Conservation (phyloP, 2,329 filamentous ascomycete genomes). For the Fusarium beomiforme region DNA sequence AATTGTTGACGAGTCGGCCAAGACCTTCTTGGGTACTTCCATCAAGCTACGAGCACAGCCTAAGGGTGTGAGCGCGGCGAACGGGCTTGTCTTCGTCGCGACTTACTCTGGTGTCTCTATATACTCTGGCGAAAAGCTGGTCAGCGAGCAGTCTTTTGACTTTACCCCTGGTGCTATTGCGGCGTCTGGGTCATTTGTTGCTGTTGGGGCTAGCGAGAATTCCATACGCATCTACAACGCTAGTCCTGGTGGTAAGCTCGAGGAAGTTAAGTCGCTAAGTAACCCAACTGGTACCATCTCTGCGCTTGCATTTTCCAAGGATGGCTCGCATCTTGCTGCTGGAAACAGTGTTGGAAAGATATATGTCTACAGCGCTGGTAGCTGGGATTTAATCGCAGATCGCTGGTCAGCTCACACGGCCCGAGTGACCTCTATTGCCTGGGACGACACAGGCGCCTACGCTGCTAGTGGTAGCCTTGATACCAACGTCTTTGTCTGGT, state of each 20-base stretch:
- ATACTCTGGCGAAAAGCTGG: constrained; percentile 69
- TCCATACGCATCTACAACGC: constrained; percentile 75
- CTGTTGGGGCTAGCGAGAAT: constrained; percentile 80
- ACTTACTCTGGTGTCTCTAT: constrained; percentile 61
- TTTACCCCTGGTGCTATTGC: constrained; percentile 78
- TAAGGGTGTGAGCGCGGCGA: constrained; percentile 72
- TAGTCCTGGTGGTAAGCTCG: constrained; percentile 65
- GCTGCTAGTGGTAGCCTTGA: constrained; percentile 88
- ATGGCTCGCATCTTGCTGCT: constrained; percentile 81
- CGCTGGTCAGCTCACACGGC: constrained; percentile 71
- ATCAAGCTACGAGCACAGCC: constrained; percentile 81
- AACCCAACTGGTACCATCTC: constrained; percentile 79
- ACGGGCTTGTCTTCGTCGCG: constrained; percentile 65
- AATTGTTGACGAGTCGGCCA: constrained; percentile 77
- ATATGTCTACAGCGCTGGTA: constrained; percentile 72
- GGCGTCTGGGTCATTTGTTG: constrained; percentile 73
- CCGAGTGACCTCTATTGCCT: constrained; percentile 69
- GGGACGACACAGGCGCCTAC: constrained; percentile 81
- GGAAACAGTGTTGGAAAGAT: constrained; percentile 91
- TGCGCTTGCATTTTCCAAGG: constrained; percentile 81
- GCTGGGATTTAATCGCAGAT: constrained; percentile 81
- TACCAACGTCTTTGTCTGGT: constrained; percentile 94
- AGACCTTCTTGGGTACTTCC: constrained; percentile 77
- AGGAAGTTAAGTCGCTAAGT: constrained; percentile 66
- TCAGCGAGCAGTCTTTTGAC: constrained; percentile 67